Evolutionary conservation across 2,329 filamentous ascomycete species (phyloP).

Genomic region (Colletotrichum orchidophilum): DNA sequence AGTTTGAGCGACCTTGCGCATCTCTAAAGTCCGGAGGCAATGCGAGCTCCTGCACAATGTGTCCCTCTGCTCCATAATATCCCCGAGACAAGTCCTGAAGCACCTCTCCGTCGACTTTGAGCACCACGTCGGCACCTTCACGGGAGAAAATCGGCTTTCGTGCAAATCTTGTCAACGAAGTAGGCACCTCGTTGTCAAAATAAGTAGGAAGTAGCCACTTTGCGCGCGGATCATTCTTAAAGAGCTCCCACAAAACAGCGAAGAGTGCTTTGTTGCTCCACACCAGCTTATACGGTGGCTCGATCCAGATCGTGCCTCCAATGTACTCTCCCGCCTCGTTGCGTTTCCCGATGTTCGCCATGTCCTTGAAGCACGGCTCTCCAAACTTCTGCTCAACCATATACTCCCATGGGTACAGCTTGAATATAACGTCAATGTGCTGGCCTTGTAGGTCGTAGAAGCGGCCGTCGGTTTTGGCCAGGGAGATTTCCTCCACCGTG

Average conservation of each 20-base stretch:
- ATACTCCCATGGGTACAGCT: constrained; percentile 12
- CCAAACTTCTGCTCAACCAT: neutral
- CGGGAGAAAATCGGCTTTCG: constrained; percentile 17
- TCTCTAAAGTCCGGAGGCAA: constrained; percentile 1
- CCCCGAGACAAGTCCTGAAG: neutral
- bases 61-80: neutral
- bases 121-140: constrained; percentile 2
- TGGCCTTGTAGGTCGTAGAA: neutral
- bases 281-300: constrained; percentile 9
- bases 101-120: neutral
- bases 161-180: neutral
- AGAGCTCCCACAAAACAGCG: constrained; percentile 6
- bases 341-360: neutral
- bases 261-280: constrained; percentile 20
- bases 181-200: neutral
- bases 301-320: constrained; percentile 7
- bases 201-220: constrained; percentile 18
- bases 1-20: neutral
- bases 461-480: neutral
- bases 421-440: constrained; percentile 10
- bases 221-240: constrained; percentile 3
- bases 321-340: neutral
- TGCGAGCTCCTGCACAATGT: neutral
- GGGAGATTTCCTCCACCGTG: neutral
- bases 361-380: neutral